A percentile compares a stretch with the other conserved stretches of the same genome.
These are phyloP conservation scores for Eucalyptus curtisii DNA, from an alignment of 345 rosid genomes.

Conservation along the genomic window DNA sequence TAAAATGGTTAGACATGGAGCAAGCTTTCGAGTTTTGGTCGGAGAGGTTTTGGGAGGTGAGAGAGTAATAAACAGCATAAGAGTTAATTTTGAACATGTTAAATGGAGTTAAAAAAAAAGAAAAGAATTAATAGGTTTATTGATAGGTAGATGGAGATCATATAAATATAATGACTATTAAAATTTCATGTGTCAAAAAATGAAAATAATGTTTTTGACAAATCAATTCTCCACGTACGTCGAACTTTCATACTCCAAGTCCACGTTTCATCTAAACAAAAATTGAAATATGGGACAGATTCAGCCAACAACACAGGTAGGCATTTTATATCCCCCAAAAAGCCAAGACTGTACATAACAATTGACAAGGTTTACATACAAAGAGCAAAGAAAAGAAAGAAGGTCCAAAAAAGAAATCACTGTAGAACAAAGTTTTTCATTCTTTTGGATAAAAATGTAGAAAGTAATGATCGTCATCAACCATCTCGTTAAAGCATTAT, in stretches of 20 bases:
- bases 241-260: background rate
- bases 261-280: background rate
- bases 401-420: background rate
- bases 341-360: background rate
- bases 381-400: background rate
- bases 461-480: background rate
- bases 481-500: background rate
- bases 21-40: background rate
- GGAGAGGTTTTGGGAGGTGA: background rate
- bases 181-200: background rate
- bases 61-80: background rate
- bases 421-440: background rate
- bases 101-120: background rate
- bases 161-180: background rate
- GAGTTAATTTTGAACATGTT: background rate
- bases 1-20: background rate
- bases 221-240: no score
- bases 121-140: background rate
- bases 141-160: background rate
- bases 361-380: background rate
- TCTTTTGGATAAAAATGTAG: background rate
- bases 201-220: background rate
- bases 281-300: background rate
- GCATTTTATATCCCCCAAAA: background rate
- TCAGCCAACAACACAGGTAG: background rate